Base-by-base conservation (phyloP, 2,329 filamentous ascomycete species). In the Verticillium isaacii region DNA sequence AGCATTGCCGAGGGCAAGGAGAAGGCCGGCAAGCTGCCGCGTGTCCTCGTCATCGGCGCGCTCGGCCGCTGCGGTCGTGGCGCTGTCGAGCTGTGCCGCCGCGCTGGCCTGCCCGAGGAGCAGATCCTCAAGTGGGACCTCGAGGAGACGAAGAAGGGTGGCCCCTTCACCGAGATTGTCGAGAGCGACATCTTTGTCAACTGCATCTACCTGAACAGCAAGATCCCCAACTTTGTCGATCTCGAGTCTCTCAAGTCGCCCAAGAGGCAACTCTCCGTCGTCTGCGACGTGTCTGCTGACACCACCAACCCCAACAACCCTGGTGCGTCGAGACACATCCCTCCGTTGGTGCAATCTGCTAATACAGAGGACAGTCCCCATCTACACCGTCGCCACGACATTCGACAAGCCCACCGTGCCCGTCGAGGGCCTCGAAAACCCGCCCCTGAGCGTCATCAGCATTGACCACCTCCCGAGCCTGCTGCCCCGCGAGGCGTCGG, bases 361-460 rank as follows among this genome's bases (percentile, higher is more conserved):
- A 90, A 92, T 75, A 89, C 78, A 90, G 90, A 75, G 14, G 34
- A 70, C 70, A 67, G 86, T 93, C 61, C 93, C 93, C 29, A 88
- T 97, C 72, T 97, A 96, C 81, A 82, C 83, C 67, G 86, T 90
- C 72, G 91, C 91, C 75, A 97, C 91, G 57, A 95, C 92, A 25
- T 97, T 97, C 73, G 86, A 88, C 72, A 87, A 91, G 72, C 94
- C 93, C n/a, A 97, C 92, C 1, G 88, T 96, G 0, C 84, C 88
- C 1, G 90, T 95, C 29, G 79, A 86, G 37, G 75, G 86, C 82
- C 70, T 82, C 75, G 73, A 79, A 60, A 78, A 79, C 60, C 84
- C 86, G 0, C 83, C 85, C 8, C 78, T 97, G 61, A 88, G 85
- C 57, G 91, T 97, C 68, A 96, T 97, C 76, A 90, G 87, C 73